phyloP scores from a whole-genome alignment of 2,329 filamentous ascomycete species.

The Hymenoscyphus albidus region DNA sequence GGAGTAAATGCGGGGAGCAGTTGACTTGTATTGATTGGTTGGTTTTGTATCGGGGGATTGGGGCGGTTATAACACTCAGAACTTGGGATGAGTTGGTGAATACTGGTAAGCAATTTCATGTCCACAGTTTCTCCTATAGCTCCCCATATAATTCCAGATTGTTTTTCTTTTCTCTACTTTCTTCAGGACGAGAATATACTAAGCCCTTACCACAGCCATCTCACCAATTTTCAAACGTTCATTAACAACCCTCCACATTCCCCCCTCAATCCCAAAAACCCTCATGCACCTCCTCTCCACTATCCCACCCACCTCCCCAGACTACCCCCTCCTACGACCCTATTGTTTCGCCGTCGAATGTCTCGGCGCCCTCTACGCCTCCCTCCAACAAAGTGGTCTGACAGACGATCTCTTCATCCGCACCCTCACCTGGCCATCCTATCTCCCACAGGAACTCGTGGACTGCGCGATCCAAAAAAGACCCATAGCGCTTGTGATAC shows the following conservation, averaged over 20 bases:
- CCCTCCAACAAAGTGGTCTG: slow-evolving; percentile 27
- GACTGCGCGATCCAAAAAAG: slow-evolving; percentile 16
- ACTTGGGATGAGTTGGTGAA: slow-evolving; percentile 4
- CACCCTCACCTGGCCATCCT: slow-evolving; percentile 28
- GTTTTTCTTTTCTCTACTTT: neutral
- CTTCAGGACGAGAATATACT: neutral
- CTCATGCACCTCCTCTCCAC: slow-evolving; percentile 27
- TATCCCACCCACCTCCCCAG: slow-evolving; percentile 24
- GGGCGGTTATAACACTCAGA: slow-evolving; percentile 18
- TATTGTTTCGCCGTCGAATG: slow-evolving; percentile 29
- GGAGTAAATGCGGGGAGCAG: slow-evolving; percentile 17
- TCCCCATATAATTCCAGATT: neutral
- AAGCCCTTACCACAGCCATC: slow-evolving; percentile 11
- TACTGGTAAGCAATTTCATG: neutral
- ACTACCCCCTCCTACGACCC: slow-evolving; percentile 23
- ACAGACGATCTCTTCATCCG: slow-evolving; percentile 22
- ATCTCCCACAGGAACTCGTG: slow-evolving; percentile 18
- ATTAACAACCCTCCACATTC: slow-evolving; percentile 17
- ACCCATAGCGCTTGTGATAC: slow-evolving; percentile 22
- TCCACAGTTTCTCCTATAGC: neutral
- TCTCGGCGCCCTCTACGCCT: slow-evolving; percentile 29
- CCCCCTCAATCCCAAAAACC: slow-evolving; percentile 24
- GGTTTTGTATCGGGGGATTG: slow-evolving; percentile 26
- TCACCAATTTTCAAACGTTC: slow-evolving; percentile 27
- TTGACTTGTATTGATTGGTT: slow-evolving; percentile 29